Percentiles rank a stretch among this genome's conserved stretches.
Conservation (phyloP, 2,329 filamentous ascomycete genomes). For the Fusarium goolgardi region DNA sequence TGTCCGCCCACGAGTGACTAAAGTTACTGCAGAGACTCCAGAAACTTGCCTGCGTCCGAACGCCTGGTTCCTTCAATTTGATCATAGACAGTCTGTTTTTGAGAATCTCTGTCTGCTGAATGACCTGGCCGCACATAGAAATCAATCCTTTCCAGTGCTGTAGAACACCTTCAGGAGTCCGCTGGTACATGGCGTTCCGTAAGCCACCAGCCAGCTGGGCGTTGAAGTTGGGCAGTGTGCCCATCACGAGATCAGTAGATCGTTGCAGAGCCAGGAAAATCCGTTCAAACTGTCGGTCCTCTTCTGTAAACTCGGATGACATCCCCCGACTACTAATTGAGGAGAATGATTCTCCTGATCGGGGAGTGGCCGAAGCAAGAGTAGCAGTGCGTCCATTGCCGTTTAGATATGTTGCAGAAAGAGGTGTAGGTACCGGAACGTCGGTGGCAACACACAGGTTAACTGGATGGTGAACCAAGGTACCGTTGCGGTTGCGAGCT, state of each 20-base stretch:
- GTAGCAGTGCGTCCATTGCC: constrained; percentile 63
- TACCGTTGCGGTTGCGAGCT: constrained; percentile 52
- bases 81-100: constrained; percentile 79
- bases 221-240: constrained; percentile 76
- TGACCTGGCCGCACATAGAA: constrained; percentile 74
- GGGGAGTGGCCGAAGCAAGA: constrained; percentile 74
- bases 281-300: constrained; percentile 83
- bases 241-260: constrained; percentile 78
- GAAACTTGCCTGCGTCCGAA: constrained; percentile 71
- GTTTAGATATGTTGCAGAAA: constrained; percentile 61
- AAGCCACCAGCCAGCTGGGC: constrained; percentile 73
- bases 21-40: constrained; percentile 81
- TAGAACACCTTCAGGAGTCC: constrained; percentile 68
- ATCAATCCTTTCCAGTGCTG: constrained; percentile 78
- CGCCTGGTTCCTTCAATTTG: constrained; percentile 84
- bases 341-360: constrained; percentile 83
- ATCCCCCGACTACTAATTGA: constrained; percentile 62
- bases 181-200: constrained; percentile 70
- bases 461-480: constrained; percentile 61
- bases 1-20: constrained; percentile 75
- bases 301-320: constrained; percentile 74
- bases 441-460: constrained; percentile 69
- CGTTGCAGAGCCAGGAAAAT: constrained; percentile 82
- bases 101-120: constrained; percentile 79
- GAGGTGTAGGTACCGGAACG: constrained; percentile 53